Evolutionary conservation across 2,329 filamentous ascomycete genomes (phyloP), one percentile per base, ranked within the genome.

Genomic region (Colletotrichum sojae): DNA sequence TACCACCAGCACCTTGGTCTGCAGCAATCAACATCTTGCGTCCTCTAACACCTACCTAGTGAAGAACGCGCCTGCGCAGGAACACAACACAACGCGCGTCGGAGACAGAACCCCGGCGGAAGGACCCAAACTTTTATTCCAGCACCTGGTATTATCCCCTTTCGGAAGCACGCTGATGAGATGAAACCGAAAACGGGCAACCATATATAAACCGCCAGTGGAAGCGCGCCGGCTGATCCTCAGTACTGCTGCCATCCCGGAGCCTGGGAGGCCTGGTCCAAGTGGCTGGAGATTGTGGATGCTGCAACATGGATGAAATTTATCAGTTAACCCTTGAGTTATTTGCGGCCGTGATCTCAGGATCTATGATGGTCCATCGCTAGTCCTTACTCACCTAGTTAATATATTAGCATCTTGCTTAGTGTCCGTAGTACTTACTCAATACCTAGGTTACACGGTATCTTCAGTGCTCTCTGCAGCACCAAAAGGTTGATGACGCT

Each of bases 101-200:
- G 25, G 40, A 20, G 36, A 45, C 25, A 36, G 3, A 48, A n/a
- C 18, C 31, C 31, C 31, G 51, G 43, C 43, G 15, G 53, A 25
- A 31, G 46, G 53, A 36, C 45, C 8, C 31, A 36, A 36, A 36
- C 31, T 36, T 52, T 18, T 18, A 18, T 6, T 27, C 22, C 52
- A 18, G 12, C 40, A 31, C 15, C 18, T 63, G 43, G 39, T 40
- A 18, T 46, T 46, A 15, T 36, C 31, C 31, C 16, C 45, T 46
- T 46, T 46, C 45, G 49, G 49, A 59, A 57, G 25, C 49, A 45
- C 9, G 39, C 20, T 46, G 22, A 69, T 61, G 51, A 52, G 62
- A 61, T 60, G 66, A 69, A 60, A 51, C 49, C 27, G 57, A 36
- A 60, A 40, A 51, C 55, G n/a, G 48, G 45, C 43, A 49, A 51